These are phyloP conservation scores for Pezicula rhizophila DNA, from an alignment of 2,329 filamentous ascomycete genomes.

Conservation along the genomic window DNA sequence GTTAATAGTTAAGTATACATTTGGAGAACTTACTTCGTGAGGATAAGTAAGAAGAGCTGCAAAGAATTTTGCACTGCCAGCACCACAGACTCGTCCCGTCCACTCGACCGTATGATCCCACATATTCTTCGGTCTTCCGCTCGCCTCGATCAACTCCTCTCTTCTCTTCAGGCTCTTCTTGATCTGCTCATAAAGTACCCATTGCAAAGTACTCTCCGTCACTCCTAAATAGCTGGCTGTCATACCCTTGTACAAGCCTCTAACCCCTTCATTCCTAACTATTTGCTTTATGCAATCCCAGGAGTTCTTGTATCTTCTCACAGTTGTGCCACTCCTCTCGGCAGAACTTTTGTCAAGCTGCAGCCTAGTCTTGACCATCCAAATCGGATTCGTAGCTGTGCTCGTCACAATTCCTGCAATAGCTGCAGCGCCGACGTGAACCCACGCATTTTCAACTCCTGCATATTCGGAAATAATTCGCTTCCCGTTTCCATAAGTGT, in stretches of 20 bases:
- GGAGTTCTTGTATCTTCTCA: conserved; percentile 77
- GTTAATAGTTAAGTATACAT: background rate
- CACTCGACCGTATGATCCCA: conserved; percentile 74
- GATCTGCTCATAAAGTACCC: conserved; percentile 91
- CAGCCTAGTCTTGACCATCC: conserved; percentile 88
- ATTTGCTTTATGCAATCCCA: conserved; percentile 83
- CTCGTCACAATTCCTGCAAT: conserved; percentile 78
- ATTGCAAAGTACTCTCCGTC: conserved; percentile 84
- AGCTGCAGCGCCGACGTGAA: conserved; percentile 73
- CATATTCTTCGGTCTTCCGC: conserved; percentile 55
- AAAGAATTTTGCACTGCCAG: conserved; percentile 78
- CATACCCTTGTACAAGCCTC: conserved; percentile 82
- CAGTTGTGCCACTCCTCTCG: conserved; percentile 44
- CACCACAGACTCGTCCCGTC: conserved; percentile 72
- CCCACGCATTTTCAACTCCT: conserved; percentile 63
- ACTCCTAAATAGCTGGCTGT: conserved; percentile 89
- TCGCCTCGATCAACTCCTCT: conserved; percentile 50
- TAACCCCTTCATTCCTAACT: conserved; percentile 70
- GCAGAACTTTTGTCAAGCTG: conserved; percentile 85
- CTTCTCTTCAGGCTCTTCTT: conserved; percentile 66
- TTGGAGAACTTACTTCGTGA: conserved; percentile 63
- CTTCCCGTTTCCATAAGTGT: conserved; percentile 88
- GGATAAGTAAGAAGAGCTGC: conserved; percentile 84
- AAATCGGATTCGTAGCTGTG: conserved; percentile 92
- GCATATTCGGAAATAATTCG: conserved; percentile 69